phyloP scores from a whole-genome alignment of 31 red algal genomes.

The Odonthalia washingtoniensis region DNA sequence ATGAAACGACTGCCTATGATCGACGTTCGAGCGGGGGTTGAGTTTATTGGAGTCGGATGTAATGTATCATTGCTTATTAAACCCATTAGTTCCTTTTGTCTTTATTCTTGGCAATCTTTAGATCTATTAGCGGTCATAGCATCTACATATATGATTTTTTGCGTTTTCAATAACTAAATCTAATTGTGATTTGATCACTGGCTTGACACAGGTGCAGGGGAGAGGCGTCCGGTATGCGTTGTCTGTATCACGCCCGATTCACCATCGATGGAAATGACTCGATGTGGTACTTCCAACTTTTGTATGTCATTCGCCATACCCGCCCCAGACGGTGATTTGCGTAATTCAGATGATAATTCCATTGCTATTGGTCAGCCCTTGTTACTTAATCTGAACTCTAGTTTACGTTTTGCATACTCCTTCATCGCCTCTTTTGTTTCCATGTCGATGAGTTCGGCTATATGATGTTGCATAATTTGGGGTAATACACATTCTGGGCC shows the following conservation, averaged over 20 bases:
- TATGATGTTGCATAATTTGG: slow-evolving; percentile 6
- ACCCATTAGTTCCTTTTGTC: background rate
- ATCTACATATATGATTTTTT: background rate
- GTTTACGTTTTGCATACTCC: background rate
- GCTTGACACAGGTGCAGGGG: slow-evolving; percentile 14
- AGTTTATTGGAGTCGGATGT: background rate
- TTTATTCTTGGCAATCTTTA: too few relatives aligned
- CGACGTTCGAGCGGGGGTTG: background rate
- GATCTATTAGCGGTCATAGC: background rate
- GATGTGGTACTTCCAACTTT: slow-evolving; percentile 9
- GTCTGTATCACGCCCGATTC: slow-evolving; percentile 31
- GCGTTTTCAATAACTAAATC: background rate
- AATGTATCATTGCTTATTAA: background rate
- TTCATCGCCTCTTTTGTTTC: slow-evolving; percentile 30
- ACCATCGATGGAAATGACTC: background rate
- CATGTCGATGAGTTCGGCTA: slow-evolving; percentile 4
- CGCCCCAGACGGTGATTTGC: slow-evolving; percentile 15
- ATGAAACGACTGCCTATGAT: background rate
- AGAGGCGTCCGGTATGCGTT: background rate
- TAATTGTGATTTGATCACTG: background rate
- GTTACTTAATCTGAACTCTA: slow-evolving; percentile 28
- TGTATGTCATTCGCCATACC: slow-evolving; percentile 17
- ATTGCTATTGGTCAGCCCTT: background rate
- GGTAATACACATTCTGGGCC: background rate
- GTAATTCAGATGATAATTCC: slow-evolving; percentile 1